Base-by-base conservation (phyloP, 306 rosid species). In the Cicer bijugum region DNA sequence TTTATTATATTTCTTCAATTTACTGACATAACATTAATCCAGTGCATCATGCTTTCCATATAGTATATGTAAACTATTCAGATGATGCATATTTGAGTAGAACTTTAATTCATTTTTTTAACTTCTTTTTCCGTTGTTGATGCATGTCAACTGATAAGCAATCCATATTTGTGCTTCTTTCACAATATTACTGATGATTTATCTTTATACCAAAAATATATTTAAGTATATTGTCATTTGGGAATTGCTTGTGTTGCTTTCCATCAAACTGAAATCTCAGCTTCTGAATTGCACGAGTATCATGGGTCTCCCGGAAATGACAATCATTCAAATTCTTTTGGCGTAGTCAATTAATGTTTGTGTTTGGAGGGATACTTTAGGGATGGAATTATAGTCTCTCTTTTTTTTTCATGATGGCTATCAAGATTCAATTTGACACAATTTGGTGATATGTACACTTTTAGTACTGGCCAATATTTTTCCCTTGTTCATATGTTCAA, bases 41-140 rank as follows among this genome's bases (percentile, higher is more conserved):
- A 44, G 56, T 51, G 63, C 66, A 45, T 63, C 74, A 56, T 71
- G 62, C 40, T 81, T 62, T 81, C 52, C 48, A 9, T 81, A 52
- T 61, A 17, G 48, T 60, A 50, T 0, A 46, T 6, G 17, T 53
- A 75, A 75, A 69, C 64, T 5, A 80, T 69, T 68, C 16, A 8
- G 44, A 75, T 65, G 16, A 64, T 63, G 44, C 20, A 11, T 69
- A 44, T 12, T 23, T 28, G 38, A n/a, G 11, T 33, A 50, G 23
- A 28, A 15, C 46, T 60, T 39, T 8, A 28, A 35, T 38, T 28
- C 5, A 43, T 71, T 42, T 52, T 46, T 51, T 66, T 74, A 17
- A 7, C 12, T 9, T 57, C 1, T 20, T 47, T 51, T 42, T 70
- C 19, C 15, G 35, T 71, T 63, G 33, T 60, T 72, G 15, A 60